phyloP scores from a whole-genome alignment of 2,329 filamentous ascomycete genomes.

The Hypoxylon sp. region DNA sequence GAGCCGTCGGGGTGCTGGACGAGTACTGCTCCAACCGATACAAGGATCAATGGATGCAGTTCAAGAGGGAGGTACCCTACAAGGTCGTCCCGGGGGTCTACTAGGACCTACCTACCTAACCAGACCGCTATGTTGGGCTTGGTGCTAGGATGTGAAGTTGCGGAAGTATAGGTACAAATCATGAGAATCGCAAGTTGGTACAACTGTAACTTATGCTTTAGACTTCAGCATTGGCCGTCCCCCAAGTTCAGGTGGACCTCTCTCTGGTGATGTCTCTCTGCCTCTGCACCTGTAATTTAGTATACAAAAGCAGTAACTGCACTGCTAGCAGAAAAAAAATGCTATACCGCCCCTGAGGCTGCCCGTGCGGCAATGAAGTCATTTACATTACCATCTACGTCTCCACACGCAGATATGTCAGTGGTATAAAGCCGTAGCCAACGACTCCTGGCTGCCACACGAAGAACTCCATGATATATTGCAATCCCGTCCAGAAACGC shows the following conservation, averaged over 20 bases:
- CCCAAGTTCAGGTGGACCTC: constrained; percentile 5
- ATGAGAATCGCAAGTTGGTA: neutral
- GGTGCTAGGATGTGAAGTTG: neutral
- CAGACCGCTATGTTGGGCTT: neutral
- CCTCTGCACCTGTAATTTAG: constrained; percentile 35
- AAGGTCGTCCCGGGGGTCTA: constrained; percentile 58
- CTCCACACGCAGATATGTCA: constrained; percentile 19
- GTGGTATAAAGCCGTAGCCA: constrained; percentile 40
- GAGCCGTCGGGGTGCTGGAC: constrained; percentile 55
- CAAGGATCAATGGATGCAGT: constrained; percentile 58
- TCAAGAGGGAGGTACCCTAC: constrained; percentile 58
- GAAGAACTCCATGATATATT: constrained; percentile 36
- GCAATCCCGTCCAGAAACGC: constrained; percentile 39
- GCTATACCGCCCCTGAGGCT: constrained; percentile 4
- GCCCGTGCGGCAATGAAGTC: neutral
- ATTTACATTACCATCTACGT: constrained; percentile 28
- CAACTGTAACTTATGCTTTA: constrained; percentile 11
- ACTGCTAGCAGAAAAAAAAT: constrained; percentile 20
- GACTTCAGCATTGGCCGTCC: constrained; percentile 7
- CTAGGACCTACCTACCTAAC: constrained; percentile 35
- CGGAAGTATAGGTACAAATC: neutral
- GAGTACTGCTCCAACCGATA: constrained; percentile 58
- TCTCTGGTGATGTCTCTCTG: constrained; percentile 1
- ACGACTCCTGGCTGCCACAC: constrained; percentile 37
- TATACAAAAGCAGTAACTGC: constrained; percentile 34